Evolutionary conservation across 2,329 filamentous ascomycete genomes (phyloP).

Genomic region (Lasiodiplodia sp.): DNA sequence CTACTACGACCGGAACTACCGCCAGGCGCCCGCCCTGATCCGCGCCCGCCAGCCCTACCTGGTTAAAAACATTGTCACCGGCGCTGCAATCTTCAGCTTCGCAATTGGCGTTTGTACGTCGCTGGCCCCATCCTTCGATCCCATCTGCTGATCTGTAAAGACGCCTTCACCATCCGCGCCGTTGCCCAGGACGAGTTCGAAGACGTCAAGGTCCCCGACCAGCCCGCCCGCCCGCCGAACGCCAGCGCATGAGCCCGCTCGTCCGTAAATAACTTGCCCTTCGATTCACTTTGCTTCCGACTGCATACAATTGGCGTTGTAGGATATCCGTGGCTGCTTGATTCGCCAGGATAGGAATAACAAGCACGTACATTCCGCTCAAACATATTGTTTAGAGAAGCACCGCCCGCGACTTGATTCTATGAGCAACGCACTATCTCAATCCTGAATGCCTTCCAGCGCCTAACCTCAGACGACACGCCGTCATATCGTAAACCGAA

Average conservation of each 20-base stretch:
- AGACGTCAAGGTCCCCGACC: constrained; percentile 88
- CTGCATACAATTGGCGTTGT: constrained; percentile 19
- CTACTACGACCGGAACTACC: constrained; percentile 90
- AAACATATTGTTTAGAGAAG: background rate
- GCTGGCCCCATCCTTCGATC: background rate
- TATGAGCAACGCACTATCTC: background rate
- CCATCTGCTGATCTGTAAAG: constrained; percentile 49
- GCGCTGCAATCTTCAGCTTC: constrained; percentile 75
- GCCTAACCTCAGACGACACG: constrained; percentile 6
- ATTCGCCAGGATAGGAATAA: background rate
- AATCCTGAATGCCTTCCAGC: background rate
- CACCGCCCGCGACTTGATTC: background rate
- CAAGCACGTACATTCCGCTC: constrained; percentile 3
- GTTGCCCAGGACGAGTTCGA: constrained; percentile 97
- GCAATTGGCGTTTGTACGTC: constrained; percentile 85
- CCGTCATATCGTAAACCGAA: constrained; percentile 53
- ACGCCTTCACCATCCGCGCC: constrained; percentile 77
- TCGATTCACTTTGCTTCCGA: background rate
- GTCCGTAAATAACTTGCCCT: background rate
- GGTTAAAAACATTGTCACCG: constrained; percentile 85
- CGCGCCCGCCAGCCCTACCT: constrained; percentile 92
- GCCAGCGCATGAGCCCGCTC: constrained; percentile 29
- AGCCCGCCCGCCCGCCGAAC: constrained; percentile 61
- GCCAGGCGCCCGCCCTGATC: constrained; percentile 86
- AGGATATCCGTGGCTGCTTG: background rate